Conservation (phyloP, 2,329 filamentous ascomycete genomes). For the Alternaria postmessia region DNA sequence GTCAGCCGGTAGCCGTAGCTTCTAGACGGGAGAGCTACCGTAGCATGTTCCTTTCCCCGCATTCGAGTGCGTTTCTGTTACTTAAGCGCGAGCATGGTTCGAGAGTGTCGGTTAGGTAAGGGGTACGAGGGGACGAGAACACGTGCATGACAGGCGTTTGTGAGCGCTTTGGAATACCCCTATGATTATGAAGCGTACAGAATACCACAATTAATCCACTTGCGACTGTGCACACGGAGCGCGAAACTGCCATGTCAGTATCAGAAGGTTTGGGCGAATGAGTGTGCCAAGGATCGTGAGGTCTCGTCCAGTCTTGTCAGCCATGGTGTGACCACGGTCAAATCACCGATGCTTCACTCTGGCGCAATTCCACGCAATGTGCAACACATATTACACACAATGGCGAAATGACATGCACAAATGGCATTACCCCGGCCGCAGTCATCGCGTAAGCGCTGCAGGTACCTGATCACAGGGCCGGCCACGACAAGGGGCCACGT, state of each 20-base stretch:
- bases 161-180: constrained; percentile 45
- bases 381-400: constrained; percentile 30
- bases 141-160: constrained; percentile 47
- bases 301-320: constrained; percentile 21
- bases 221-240: constrained; percentile 3
- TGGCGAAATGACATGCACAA: constrained; percentile 27
- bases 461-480: constrained; percentile 20
- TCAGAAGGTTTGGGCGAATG: neutral
- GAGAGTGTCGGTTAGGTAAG: constrained; percentile 23
- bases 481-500: constrained; percentile 11
- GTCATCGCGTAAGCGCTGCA: constrained; percentile 12
- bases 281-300: constrained; percentile 45
- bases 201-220: constrained; percentile 21
- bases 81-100: constrained; percentile 32
- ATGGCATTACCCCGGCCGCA: neutral
- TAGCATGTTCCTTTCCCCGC: constrained; percentile 47
- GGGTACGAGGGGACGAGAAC: constrained; percentile 22
- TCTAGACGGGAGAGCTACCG: constrained; percentile 41
- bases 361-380: constrained; percentile 20
- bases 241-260: neutral
- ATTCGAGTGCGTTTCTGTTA: constrained; percentile 48
- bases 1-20: constrained; percentile 29
- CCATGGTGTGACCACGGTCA: constrained; percentile 29
- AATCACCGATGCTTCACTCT: constrained; percentile 3
- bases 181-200: constrained; percentile 36